Evolutionary conservation across 495 filamentous ascomycete genomes (phyloP).

Genomic region (Aspergillus ostianus): DNA sequence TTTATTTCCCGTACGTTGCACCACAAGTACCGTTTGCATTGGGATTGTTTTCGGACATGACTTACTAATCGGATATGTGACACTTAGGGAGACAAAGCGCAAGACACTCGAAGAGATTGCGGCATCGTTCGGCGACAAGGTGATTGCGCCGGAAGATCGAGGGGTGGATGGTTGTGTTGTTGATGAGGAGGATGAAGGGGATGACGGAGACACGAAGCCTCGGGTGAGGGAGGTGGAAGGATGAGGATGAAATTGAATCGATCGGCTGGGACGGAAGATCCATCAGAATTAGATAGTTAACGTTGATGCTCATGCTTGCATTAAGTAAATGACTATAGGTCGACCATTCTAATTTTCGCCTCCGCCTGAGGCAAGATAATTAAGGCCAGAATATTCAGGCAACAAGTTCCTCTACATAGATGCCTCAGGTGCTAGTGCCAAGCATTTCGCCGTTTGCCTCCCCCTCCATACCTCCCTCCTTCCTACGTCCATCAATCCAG

Average conservation of each 20-base stretch:
- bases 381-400: no score
- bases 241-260: background rate
- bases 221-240: constrained; percentile 17
- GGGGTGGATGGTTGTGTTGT: constrained; percentile 1
- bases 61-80: background rate
- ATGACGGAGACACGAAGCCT: constrained; percentile 16
- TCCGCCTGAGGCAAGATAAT: no score
- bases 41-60: background rate
- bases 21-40: background rate
- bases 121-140: constrained; percentile 54
- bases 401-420: no score
- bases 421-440: no score
- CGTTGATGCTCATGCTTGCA: no score
- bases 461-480: background rate
- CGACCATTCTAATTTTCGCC: no score
- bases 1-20: constrained; percentile 52
- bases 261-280: no score
- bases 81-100: constrained; percentile 48
- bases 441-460: background rate
- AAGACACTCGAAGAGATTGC: constrained; percentile 61
- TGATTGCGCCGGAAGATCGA: constrained; percentile 40
- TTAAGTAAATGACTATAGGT: no score
- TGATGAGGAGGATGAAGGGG: background rate
- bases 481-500: background rate
- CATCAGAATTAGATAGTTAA: no score